Base-by-base conservation (phyloP, 116 monocot genomes). In the Posidonia oceanica region DNA sequence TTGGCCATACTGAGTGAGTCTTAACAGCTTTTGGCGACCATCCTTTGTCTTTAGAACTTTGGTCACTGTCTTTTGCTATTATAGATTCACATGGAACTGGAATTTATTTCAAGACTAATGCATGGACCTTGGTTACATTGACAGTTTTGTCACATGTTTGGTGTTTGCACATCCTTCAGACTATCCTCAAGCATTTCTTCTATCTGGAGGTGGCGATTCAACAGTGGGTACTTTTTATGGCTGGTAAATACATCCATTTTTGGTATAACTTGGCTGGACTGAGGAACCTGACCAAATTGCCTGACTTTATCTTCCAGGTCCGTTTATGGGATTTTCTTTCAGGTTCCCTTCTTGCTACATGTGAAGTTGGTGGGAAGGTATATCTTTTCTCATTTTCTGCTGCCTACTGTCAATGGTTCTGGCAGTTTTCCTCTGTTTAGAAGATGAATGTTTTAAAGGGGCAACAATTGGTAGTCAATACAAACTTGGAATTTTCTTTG, bases 181-280 rank as follows among this genome's bases (percentile, higher is more conserved):
- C 69, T 74, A 68, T 48, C 65, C 39, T 51, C 68, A 71, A 11
- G 82, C 79, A 6, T 79, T 85, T 67, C 87, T 97, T 66, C 60
- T 97, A 74, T 97, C 97, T 60, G 97, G 97, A 63, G 74, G 97
- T 71, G 97, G 97, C 75, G 97, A 97, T 82, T 85, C 85, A 80
- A 97, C 97, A 71, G 97, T 97, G 80, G 69, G 86, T 89, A 68
- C 68, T 71, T 17, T 41, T 16, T 17, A 61, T 39, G 23, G 0
- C 36, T 20, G 53, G 14, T 23, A 38, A 14, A 21, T 53, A n/a
- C 55, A 1, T 2, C 38, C 36, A 20, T 57, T 16, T 69, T 20
- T 69, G 38, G 13, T 38, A 38, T 69, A 14, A 55, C 14, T 13
- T 29, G 29, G 29, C 29, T 29, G 29, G 29, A 29, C 29, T 29